These are phyloP conservation scores for Candida methanosorbosa DNA, from an alignment of 805 yeast genomes.

Conservation along the genomic window DNA sequence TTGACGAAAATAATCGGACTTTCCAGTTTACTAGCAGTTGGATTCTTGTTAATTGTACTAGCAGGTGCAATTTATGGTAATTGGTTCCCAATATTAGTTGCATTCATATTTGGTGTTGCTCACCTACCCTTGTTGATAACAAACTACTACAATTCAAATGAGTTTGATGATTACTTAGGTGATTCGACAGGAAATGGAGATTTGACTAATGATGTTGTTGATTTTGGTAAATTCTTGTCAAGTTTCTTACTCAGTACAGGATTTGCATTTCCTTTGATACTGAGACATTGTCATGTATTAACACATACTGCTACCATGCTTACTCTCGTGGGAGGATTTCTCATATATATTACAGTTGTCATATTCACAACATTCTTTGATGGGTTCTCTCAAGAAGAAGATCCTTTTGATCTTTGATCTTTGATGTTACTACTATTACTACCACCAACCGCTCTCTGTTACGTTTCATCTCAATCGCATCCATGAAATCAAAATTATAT, in stretches of 20 bases:
- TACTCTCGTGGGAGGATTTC: conserved; percentile 76
- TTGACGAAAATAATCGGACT: conserved; percentile 71
- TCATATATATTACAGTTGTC: conserved; percentile 77
- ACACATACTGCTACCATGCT: conserved; percentile 62
- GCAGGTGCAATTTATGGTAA: conserved; percentile 84
- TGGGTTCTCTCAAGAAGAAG: conserved; percentile 34
- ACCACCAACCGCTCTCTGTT: too few species aligned
- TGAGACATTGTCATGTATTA: conserved; percentile 68
- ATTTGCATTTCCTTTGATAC: conserved; percentile 60
- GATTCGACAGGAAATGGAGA: conserved; percentile 39
- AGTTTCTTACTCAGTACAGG: conserved; percentile 75
- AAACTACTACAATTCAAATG: conserved; percentile 30
- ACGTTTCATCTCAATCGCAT: too few species aligned
- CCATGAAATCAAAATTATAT: too few species aligned
- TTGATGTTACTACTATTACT: too few species aligned
- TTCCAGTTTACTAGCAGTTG: conserved; percentile 74
- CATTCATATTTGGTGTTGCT: conserved; percentile 53
- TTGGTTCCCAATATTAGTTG: conserved; percentile 83
- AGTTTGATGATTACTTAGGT: conserved; percentile 52
- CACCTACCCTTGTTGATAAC: conserved; percentile 65
- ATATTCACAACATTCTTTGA: conserved; percentile 76
- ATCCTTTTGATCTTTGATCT: conserved; percentile 18
- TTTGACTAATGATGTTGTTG: conserved; percentile 43
- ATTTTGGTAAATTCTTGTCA: conserved; percentile 70
- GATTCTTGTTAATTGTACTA: conserved; percentile 78